phyloP scores from a whole-genome alignment of 495 filamentous ascomycete species.

The Annulohypoxylon moriforme region DNA sequence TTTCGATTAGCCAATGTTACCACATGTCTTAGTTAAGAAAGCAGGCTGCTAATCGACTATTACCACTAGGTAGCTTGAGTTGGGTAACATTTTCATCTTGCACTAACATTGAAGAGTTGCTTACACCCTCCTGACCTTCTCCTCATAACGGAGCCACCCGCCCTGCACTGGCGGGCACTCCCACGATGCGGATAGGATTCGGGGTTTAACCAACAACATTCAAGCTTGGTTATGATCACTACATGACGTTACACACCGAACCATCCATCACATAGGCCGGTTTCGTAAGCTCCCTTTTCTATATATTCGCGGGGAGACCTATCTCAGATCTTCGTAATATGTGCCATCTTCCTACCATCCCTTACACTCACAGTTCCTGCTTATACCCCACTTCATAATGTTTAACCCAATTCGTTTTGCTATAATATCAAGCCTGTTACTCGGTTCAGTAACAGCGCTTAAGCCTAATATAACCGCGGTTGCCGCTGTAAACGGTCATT shows the following conservation, averaged over 20 bases:
- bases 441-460: not conserved
- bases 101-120: not conserved
- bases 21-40: not conserved
- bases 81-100: not conserved
- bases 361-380: not conserved
- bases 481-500: constrained; percentile 44
- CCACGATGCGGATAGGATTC: constrained; percentile 6
- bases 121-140: not conserved
- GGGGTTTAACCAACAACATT: not conserved
- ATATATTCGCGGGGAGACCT: not conserved
- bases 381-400: constrained; percentile 6
- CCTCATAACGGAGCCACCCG: not conserved
- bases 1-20: not conserved
- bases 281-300: not conserved
- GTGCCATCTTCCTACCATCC: not conserved
- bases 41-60: not conserved
- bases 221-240: not conserved
- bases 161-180: not conserved
- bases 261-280: not conserved
- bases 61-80: not conserved
- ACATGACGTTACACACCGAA: not conserved
- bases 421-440: not conserved
- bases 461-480: constrained; percentile 45
- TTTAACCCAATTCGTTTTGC: not conserved
- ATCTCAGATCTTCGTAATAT: not conserved